Base-by-base conservation (phyloP, 768 basidiomycete species). In the Russula vinacea region DNA sequence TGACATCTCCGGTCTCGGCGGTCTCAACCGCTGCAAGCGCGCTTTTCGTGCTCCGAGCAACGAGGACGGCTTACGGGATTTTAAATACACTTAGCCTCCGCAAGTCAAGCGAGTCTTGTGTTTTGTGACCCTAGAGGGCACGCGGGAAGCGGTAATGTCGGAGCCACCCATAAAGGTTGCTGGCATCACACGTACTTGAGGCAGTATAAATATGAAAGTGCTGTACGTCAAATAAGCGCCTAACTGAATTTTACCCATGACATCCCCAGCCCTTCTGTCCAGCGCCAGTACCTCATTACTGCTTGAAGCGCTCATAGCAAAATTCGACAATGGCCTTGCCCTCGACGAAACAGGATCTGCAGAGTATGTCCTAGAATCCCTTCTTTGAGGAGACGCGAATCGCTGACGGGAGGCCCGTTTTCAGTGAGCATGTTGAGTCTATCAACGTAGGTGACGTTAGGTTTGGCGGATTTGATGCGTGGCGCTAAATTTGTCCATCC, bases 101-200 rank as follows among this genome's bases (percentile, higher is more conserved):
- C 54, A 56, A 60, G 58, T 55, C 58, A 61, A 61, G 59, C 64
- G 64, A 65, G 60, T 45, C 64, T 51, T 42, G 50, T 60, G 47
- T 60, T 50, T 55, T 65, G 33, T 56, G 54, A 60, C 33, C 39
- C 16, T 35, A 51, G 54, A 5, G 59, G 60, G 35, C 64, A 51
- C 49, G 60, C 64, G 55, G 58, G 64, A 64, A 65, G 64, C 64
- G 64, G 60, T 52, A 56, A 61, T 65, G 32, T 56, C 64, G 64
- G 64, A 65, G 13, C 50, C 40, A 51, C 13, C 58, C 64, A 65
- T 65, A 65, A 65, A 44, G 50, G 49, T 56, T 56, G 55, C 14
- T 29, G 64, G 55, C 49, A 65, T 61, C 49, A 60, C 50, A 37
- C 26, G 22, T 32, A 56, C 17, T 52, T 45, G 39, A 61, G 59